These are phyloP conservation scores for Lepiota brunneoincarnata DNA, from an alignment of 768 basidiomycete species.

Conservation along the genomic window DNA sequence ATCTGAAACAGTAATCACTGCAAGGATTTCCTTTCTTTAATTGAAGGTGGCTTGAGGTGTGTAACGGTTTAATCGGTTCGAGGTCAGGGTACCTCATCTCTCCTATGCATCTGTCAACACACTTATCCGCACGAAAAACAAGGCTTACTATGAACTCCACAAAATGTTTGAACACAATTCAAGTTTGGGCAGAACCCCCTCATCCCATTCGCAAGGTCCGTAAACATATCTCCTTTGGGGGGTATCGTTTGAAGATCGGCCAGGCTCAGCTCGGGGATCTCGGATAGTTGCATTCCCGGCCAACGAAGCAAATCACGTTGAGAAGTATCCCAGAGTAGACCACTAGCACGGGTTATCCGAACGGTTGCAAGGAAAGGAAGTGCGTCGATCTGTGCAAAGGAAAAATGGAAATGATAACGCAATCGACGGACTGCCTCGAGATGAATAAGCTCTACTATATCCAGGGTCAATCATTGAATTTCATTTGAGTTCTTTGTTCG, in stretches of 20 bases:
- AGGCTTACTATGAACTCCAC: slow-evolving; percentile 33
- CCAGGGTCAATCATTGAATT: neutral
- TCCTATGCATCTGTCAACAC: neutral
- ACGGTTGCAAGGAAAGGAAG: slow-evolving; percentile 19
- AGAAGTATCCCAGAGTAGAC: slow-evolving; percentile 38
- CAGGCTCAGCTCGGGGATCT: slow-evolving; percentile 7
- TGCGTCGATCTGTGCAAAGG: slow-evolving; percentile 33
- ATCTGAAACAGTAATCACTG: slow-evolving; percentile 8
- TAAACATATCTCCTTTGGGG: slow-evolving; percentile 23
- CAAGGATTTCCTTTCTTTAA: slow-evolving; percentile 6
- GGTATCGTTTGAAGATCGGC: slow-evolving; percentile 15
- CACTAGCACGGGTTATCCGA: slow-evolving; percentile 24
- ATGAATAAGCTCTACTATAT: slow-evolving; percentile 46
- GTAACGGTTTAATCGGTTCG: neutral
- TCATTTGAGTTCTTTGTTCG: neutral
- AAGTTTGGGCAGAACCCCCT: slow-evolving; percentile 43
- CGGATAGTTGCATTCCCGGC: slow-evolving; percentile 25
- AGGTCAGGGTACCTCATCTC: neutral
- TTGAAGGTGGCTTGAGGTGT: neutral
- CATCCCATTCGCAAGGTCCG: slow-evolving; percentile 28
- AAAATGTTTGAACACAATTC: slow-evolving; percentile 39
- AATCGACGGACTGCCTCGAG: slow-evolving; percentile 43
- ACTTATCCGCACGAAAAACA: neutral
- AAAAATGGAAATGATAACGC: slow-evolving; percentile 23
- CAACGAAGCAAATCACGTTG: slow-evolving; percentile 42